These are phyloP conservation scores for Hypholoma fasciculare DNA, from an alignment of 768 basidiomycete species.

Conservation along the genomic window DNA sequence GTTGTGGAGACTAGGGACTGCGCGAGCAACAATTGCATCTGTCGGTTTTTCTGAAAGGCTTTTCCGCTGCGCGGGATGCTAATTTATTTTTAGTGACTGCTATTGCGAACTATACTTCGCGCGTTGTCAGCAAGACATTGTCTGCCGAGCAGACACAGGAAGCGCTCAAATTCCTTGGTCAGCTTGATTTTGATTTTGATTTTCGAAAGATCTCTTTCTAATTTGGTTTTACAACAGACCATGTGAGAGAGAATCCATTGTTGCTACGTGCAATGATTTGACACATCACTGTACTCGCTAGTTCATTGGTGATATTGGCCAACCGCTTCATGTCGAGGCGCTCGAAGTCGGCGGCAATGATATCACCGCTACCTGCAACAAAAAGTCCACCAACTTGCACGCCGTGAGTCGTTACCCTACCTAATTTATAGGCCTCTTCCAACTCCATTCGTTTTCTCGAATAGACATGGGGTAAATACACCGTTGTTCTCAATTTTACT, in stretches of 20 bases:
- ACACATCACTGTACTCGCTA: slow-evolving; percentile 7
- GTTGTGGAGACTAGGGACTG: slow-evolving; percentile 49
- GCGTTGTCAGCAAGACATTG: slow-evolving; percentile 43
- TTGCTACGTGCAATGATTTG: neutral
- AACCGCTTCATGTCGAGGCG: slow-evolving; percentile 50
- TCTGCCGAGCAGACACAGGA: slow-evolving; percentile 44
- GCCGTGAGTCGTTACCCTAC: slow-evolving; percentile 25
- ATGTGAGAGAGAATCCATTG: neutral
- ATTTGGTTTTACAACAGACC: neutral
- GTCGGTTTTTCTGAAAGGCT: slow-evolving; percentile 29
- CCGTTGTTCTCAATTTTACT: neutral
- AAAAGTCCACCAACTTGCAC: slow-evolving; percentile 43
- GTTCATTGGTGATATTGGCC: slow-evolving; percentile 52
- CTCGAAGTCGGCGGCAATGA: slow-evolving; percentile 43
- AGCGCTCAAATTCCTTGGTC: slow-evolving; percentile 54
- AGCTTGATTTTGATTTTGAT: slow-evolving; percentile 3
- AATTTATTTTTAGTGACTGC: slow-evolving; percentile 39
- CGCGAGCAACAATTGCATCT: slow-evolving; percentile 33
- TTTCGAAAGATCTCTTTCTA: neutral
- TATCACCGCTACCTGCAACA: slow-evolving; percentile 39
- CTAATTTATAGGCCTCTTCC: neutral
- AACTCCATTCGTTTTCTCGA: neutral
- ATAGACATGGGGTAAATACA: slow-evolving; percentile 35
- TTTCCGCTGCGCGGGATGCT: neutral
- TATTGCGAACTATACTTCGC: slow-evolving; percentile 57